These are phyloP conservation scores for Pseudocercospora ulei DNA, from an alignment of 2,329 filamentous ascomycete genomes.

Conservation along the genomic window DNA sequence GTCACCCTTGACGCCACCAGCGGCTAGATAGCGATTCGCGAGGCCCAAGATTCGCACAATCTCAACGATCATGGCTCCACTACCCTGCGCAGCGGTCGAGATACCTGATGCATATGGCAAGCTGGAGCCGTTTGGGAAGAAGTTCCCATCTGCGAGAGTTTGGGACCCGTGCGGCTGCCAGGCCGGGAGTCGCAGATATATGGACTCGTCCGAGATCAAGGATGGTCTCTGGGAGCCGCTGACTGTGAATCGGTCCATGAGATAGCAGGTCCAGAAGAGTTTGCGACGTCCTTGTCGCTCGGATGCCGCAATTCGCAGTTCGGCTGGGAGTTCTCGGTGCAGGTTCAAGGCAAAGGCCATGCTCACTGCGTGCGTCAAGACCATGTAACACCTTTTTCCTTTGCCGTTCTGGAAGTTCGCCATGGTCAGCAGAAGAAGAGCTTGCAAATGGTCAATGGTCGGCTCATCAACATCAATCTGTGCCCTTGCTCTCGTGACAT, in stretches of 20 bases:
- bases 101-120: constrained; percentile 39
- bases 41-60: constrained; percentile 72
- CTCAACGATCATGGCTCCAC: constrained; percentile 71
- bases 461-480: constrained; percentile 72
- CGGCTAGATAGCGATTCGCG: constrained; percentile 73
- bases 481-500: constrained; percentile 57
- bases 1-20: constrained; percentile 77
- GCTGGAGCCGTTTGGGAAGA: constrained; percentile 71
- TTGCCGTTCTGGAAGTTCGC: constrained; percentile 68
- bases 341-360: constrained; percentile 77
- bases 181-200: constrained; percentile 64
- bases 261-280: constrained; percentile 83
- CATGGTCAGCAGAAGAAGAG: constrained; percentile 63
- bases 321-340: constrained; percentile 62
- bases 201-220: constrained; percentile 66
- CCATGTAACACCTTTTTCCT: constrained; percentile 79
- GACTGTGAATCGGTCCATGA: constrained; percentile 73
- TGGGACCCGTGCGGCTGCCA: constrained; percentile 56
- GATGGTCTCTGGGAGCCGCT: constrained; percentile 74
- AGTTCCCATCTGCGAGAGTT: constrained; percentile 62
- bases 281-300: constrained; percentile 68
- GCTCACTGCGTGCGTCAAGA: constrained; percentile 65
- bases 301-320: constrained; percentile 51
- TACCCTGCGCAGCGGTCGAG: constrained; percentile 61
- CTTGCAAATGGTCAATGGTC: constrained; percentile 66